Conservation (phyloP, 2,329 filamentous ascomycete species). For the Arthrobotrys sphaeroides region DNA sequence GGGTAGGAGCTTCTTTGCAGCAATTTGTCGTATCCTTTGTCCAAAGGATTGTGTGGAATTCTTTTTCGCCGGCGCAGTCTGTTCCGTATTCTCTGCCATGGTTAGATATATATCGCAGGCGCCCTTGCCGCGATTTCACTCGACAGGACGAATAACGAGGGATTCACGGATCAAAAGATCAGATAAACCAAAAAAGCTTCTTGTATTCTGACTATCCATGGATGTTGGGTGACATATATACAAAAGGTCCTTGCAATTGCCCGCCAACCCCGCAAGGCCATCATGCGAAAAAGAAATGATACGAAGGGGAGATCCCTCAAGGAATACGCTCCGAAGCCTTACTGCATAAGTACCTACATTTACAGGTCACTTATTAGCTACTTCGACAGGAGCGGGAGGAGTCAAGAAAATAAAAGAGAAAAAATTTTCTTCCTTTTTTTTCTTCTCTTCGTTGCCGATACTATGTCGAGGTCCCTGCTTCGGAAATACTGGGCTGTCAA, state of each 20-base stretch:
- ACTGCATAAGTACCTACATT: background rate
- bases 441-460: constrained; percentile 11
- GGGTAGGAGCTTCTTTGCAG: constrained; percentile 22
- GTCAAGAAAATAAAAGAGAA: constrained; percentile 20
- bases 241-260: constrained; percentile 19
- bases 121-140: background rate
- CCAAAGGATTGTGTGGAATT: background rate
- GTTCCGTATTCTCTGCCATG: constrained; percentile 7
- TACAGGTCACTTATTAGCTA: constrained; percentile 1
- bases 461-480: constrained; percentile 28
- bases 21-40: background rate
- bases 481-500: constrained; percentile 11
- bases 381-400: constrained; percentile 22
- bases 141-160: constrained; percentile 5
- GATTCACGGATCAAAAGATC: constrained; percentile 39
- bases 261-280: constrained; percentile 1
- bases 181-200: constrained; percentile 41
- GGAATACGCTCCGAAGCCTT: constrained; percentile 1
- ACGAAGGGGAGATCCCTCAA: background rate
- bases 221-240: constrained; percentile 32
- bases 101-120: constrained; percentile 1
- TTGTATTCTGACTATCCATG: constrained; percentile 24
- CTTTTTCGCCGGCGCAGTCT: background rate
- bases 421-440: constrained; percentile 26
- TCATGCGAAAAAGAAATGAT: constrained; percentile 16